A percentile compares a stretch with the other conserved stretches of the same genome.
Conservation (phyloP, 148 eudicot genomes). For the Nepenthes gracilis region DNA sequence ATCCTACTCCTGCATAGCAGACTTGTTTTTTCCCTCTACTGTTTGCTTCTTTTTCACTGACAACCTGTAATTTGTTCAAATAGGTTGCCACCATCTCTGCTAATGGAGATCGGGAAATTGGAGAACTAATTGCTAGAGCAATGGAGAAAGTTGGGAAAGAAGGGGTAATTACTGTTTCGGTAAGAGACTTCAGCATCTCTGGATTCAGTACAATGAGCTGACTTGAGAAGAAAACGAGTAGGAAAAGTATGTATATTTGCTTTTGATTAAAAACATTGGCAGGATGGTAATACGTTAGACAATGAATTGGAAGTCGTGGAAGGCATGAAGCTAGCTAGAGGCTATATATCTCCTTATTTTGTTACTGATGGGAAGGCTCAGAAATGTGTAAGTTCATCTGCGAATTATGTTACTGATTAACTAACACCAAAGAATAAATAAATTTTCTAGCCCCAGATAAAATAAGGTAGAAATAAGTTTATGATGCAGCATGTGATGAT, state of each 20-base stretch:
- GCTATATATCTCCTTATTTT: conserved; percentile 94
- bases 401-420: neutral
- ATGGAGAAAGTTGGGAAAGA: conserved; percentile 98
- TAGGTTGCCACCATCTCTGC: conserved; percentile 97
- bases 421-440: neutral
- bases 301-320: conserved; percentile 96
- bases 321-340: conserved; percentile 92
- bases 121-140: conserved; percentile 78
- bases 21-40: neutral
- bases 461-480: neutral
- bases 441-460: neutral
- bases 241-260: conserved; percentile 2
- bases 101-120: conserved; percentile 88
- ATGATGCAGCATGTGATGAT: too few species aligned
- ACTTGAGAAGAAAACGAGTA: neutral
- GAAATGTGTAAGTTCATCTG: conserved; percentile 60
- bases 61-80: neutral
- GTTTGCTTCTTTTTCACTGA: neutral
- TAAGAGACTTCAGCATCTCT: conserved; percentile 25
- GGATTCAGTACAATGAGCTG: neutral
- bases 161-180: conserved; percentile 88
- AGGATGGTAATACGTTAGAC: conserved; percentile 88
- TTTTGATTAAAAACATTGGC: conserved; percentile 6
- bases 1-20: neutral
- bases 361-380: conserved; percentile 72